A percentile compares a stretch with the other conserved stretches of the same genome.
Conservation (phyloP, 352 stramenopile species). For the Hyaloperonospora arabidopsidis region DNA sequence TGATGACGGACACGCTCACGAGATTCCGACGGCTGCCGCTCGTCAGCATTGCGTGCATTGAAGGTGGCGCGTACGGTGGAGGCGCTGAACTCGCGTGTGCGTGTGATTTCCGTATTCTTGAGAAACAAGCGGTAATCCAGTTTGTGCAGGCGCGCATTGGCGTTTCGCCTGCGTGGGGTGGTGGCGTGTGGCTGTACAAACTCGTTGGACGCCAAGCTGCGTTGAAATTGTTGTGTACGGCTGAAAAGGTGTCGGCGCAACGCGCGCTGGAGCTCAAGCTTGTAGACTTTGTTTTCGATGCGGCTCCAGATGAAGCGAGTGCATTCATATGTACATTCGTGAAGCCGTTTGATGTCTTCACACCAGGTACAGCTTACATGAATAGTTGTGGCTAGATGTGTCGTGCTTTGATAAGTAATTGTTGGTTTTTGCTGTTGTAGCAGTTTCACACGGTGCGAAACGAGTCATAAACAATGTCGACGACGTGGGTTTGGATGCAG, state of each 20-base stretch:
- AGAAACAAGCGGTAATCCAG: constrained; percentile 56
- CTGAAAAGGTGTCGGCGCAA: constrained; percentile 40
- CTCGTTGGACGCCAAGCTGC: constrained; percentile 68
- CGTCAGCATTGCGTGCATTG: constrained; percentile 67
- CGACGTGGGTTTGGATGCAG: constrained; percentile 52
- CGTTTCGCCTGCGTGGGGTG: constrained; percentile 78
- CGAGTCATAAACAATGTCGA: constrained; percentile 62
- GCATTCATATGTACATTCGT: constrained; percentile 42
- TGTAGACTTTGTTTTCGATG: constrained; percentile 52
- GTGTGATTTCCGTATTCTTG: constrained; percentile 77
- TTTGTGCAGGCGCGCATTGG: constrained; percentile 84
- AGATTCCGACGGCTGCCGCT: constrained; percentile 66
- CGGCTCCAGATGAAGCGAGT: constrained; percentile 18
- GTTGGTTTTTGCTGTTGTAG: constrained; percentile 22
- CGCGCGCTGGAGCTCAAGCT: constrained; percentile 56
- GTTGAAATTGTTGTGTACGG: constrained; percentile 63
- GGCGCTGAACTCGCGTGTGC: constrained; percentile 76
- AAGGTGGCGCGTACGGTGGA: constrained; percentile 76
- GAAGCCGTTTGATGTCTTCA: constrained; percentile 37
- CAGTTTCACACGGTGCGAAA: constrained; percentile 65
- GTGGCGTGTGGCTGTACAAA: constrained; percentile 63
- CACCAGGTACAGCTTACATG: constrained; percentile 32
- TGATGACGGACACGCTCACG: constrained; percentile 74
- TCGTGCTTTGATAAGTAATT: neutral
- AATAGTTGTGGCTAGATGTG: neutral